These are phyloP conservation scores for Sarocladium oryzae DNA, from an alignment of 2,329 filamentous ascomycete species.

Conservation along the genomic window DNA sequence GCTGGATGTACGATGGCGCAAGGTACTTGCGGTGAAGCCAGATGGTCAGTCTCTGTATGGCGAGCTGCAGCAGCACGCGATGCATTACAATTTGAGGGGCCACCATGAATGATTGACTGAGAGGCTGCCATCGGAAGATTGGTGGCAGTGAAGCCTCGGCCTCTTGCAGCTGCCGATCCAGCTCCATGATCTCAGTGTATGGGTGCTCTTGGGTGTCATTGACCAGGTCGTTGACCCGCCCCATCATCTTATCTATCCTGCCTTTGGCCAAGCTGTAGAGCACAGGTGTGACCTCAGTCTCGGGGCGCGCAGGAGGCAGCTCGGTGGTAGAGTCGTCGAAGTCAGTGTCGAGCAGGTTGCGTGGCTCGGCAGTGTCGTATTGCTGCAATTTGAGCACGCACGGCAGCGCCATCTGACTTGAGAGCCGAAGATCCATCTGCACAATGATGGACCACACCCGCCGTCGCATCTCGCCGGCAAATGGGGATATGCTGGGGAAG, in stretches of 20 bases:
- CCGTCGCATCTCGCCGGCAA: slow-evolving; percentile 38
- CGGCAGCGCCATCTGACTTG: slow-evolving; percentile 37
- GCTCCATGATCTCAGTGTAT: slow-evolving; percentile 21
- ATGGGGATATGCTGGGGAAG: slow-evolving; percentile 32
- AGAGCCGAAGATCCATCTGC: slow-evolving; percentile 34
- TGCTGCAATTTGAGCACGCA: slow-evolving; percentile 30
- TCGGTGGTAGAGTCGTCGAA: slow-evolving; percentile 27
- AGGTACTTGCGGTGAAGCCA: slow-evolving; percentile 25
- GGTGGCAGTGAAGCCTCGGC: slow-evolving; percentile 15
- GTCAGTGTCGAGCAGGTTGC: slow-evolving; percentile 37
- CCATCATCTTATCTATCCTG: slow-evolving; percentile 18
- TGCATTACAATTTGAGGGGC: slow-evolving; percentile 25
- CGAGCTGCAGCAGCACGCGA: slow-evolving; percentile 21
- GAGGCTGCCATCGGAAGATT: too few relatives aligned
- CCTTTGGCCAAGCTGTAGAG: slow-evolving; percentile 26
- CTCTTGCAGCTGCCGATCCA: slow-evolving; percentile 28
- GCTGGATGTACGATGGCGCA: slow-evolving; percentile 12
- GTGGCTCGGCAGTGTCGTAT: slow-evolving; percentile 34
- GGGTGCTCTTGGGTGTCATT: slow-evolving; percentile 11
- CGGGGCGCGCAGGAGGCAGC: slow-evolving; percentile 29
- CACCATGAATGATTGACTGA: slow-evolving; percentile 16
- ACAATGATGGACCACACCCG: slow-evolving; percentile 34
- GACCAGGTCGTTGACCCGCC: slow-evolving; percentile 13
- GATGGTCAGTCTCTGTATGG: slow-evolving; percentile 21
- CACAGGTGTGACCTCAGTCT: slow-evolving; percentile 31